phyloP scores from a whole-genome alignment of 768 basidiomycete species.

The Cyclocybe aegerita region DNA sequence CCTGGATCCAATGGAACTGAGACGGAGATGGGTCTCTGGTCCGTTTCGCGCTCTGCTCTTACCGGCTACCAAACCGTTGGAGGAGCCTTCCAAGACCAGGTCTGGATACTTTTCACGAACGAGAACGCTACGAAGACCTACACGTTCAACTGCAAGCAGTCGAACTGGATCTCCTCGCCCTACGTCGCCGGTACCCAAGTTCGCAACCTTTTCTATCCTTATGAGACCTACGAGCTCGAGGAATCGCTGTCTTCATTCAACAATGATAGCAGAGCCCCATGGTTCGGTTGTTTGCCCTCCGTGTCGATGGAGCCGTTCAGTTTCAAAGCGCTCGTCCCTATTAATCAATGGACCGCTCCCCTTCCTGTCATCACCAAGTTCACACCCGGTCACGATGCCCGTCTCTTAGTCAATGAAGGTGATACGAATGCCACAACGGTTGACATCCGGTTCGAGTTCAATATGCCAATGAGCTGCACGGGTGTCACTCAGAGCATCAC shows the following conservation, averaged over 20 bases:
- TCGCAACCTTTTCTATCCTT: conserved; percentile 80
- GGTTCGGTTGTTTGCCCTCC: conserved; percentile 67
- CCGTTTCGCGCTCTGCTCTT: conserved; percentile 69
- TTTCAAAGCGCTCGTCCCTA: conserved; percentile 81
- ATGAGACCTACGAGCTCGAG: conserved; percentile 70
- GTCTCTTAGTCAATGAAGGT: conserved; percentile 48
- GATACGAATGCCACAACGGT: conserved; percentile 57
- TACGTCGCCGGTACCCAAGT: conserved; percentile 60
- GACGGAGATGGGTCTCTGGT: conserved; percentile 90
- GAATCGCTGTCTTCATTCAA: conserved; percentile 67
- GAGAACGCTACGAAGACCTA: conserved; percentile 75
- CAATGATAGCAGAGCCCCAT: conserved; percentile 58
- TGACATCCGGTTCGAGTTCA: conserved; percentile 79
- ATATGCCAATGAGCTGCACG: conserved; percentile 69
- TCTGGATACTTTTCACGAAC: conserved; percentile 88
- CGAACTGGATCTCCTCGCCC: conserved; percentile 79
- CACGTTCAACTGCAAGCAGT: conserved; percentile 53
- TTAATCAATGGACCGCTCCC: conserved; percentile 63
- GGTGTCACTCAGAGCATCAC: conserved; percentile 63
- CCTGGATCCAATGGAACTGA: conserved; percentile 82
- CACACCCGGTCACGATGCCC: conserved; percentile 83
- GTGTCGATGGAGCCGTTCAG: conserved; percentile 73
- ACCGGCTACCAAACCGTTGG: conserved; percentile 56
- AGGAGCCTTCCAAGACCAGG: conserved; percentile 60
- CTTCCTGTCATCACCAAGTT: conserved; percentile 78